Base-by-base conservation (phyloP, 1,139 yeast genomes). In the Suhomyces panamericanus region DNA sequence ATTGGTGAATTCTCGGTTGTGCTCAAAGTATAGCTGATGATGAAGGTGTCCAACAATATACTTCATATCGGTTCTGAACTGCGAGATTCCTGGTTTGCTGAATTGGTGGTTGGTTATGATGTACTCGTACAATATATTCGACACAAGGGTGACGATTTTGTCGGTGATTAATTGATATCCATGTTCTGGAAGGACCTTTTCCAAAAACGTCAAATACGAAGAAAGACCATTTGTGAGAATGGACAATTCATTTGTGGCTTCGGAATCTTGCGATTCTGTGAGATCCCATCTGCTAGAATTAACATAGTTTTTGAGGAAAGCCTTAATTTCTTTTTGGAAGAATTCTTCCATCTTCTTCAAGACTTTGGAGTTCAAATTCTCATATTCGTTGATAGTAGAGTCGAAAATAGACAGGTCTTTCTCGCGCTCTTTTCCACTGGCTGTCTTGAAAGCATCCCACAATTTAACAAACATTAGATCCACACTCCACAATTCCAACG, bases 81-180 rank as follows among this genome's bases (percentile, higher is more conserved):
- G 91, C 7, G 55, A 53, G 1, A 82, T 75, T 0, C 96, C 96
- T 1, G 51, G 40, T 12, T 56, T 51, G 36, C 75, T 77, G 63
- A 89, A 89, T 50, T 72, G 77, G 58, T 85, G 85, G 41, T 83
- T 78, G 49, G 84, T 81, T 39, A 86, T 69, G 39, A 86, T 73
- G 44, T 80, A 78, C 51, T 82, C 85, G 56, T 75, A 70, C 49
- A 83, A 63, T 38, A 80, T 73, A 26, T 65, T 64, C 9, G 83
- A 75, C 22, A 86, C 56, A 1, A 73, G 64, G 7, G 70, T 60
- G 0, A 85, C 72, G 2, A 84, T 63, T 28, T 60, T 60, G 41
- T 71, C 67, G 26, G 69, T 47, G 22, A 69, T 47, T 27, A 66
- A 32, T 53, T 50, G 61, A 50, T 70, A 61, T 46, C 67, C 69